phyloP scores from a whole-genome alignment of 2,329 filamentous ascomycete species.

The Cladosporium sp. region DNA sequence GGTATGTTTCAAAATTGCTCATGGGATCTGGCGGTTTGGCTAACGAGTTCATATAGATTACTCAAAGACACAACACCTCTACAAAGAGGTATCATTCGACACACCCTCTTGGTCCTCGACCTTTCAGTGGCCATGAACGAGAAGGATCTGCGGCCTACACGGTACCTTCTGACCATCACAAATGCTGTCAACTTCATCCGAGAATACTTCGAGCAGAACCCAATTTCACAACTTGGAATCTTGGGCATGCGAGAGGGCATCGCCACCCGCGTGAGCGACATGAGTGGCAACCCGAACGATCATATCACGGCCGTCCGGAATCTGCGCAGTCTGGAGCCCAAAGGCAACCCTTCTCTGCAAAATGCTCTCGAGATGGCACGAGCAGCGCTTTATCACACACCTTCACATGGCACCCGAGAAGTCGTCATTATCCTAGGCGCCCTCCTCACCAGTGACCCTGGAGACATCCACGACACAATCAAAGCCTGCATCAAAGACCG shows the following conservation, averaged over 20 bases:
- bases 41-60: conserved; percentile 54
- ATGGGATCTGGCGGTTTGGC: conserved; percentile 27
- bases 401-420: conserved; percentile 89
- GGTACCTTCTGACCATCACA: conserved; percentile 77
- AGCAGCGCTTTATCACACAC: conserved; percentile 87
- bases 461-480: conserved; percentile 93
- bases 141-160: conserved; percentile 88
- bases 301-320: conserved; percentile 77
- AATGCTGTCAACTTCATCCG: conserved; percentile 85
- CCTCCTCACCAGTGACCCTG: conserved; percentile 84
- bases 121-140: conserved; percentile 92
- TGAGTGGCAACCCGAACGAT: conserved; percentile 87
- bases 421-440: conserved; percentile 91
- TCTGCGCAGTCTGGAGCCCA: conserved; percentile 45
- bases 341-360: conserved; percentile 64
- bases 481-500: conserved; percentile 73
- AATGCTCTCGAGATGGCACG: conserved; percentile 96
- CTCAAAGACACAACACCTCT: conserved; percentile 92
- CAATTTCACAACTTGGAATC: conserved; percentile 91
- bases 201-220: conserved; percentile 98
- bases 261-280: conserved; percentile 79
- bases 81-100: conserved; percentile 96
- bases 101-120: conserved; percentile 86
- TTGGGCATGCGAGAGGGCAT: conserved; percentile 92
- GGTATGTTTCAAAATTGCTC: conserved; percentile 23